Base-by-base conservation (phyloP, 371 early-diverging fungal species). In the Zychaea mexicana region DNA sequence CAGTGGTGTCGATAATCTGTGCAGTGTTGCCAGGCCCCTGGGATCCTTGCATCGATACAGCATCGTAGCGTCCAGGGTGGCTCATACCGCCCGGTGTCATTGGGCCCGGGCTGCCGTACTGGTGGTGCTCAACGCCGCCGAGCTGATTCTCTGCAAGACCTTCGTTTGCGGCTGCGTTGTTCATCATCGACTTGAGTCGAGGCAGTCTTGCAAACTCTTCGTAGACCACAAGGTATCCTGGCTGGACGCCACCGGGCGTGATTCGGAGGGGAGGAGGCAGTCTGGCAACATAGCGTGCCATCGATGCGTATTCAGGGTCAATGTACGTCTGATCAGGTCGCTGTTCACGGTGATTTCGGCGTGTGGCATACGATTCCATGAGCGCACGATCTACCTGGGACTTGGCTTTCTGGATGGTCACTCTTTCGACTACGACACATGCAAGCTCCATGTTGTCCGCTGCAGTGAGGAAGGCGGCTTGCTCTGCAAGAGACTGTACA, bases 391-490 rank as follows among this genome's bases (percentile, higher is more conserved):
- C 96, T 36, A 99, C 92, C 62, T 96, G 93, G 17, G 88, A 78
- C 4, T 91, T 80, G 0, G 95, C 94, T 67, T 95, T 95, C 66
- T 96, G 96, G 68, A 93, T 92, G 0, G 98, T 95, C 17, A 94
- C 92, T 69, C 94, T 91, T 73, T 98, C 97, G 65, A 97, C 92
- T 8, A 95, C 86, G 0, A 93, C 88, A 67, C 94, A 94, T 2
- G 92, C 96, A 21, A 97, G 78, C 31, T 97, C 97, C 62, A 97
- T 64, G 69, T 98, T 98, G 66, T 97, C 98, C 2, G 85, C 78
- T 3, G 94, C 95, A 32, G 94, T 87, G 46, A 90, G 70, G 42
- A 86, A 76, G 8, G 94, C 90, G 1, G 90, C 88, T 69, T 91
- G 92, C 58, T 95, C 96, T 0, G 93, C 88, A 54, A 94, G 78